Evolutionary conservation across 345 rosid genomes (phyloP).

Genomic region (Clausena lansium): DNA sequence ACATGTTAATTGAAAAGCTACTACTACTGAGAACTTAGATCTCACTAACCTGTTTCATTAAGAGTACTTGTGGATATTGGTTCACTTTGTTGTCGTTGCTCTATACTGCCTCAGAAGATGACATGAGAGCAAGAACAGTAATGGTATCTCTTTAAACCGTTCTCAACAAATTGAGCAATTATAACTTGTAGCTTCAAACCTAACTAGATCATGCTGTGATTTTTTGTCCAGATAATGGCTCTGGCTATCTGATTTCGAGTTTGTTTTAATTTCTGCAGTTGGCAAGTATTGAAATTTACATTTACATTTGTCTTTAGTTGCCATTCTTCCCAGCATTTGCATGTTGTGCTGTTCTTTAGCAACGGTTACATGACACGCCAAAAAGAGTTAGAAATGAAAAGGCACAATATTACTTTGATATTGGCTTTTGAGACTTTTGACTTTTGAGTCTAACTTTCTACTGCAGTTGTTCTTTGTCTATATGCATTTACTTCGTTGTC

Average conservation of each 20-base stretch:
- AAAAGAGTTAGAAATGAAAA: neutral
- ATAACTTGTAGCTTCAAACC: neutral
- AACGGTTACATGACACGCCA: neutral
- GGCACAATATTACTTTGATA: no score
- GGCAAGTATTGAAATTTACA: neutral
- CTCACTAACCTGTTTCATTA: neutral
- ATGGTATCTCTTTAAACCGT: neutral
- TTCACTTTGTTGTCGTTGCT: neutral
- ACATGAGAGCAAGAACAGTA: neutral
- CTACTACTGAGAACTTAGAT: neutral
- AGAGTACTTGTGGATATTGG: neutral
- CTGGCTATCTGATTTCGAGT: neutral
- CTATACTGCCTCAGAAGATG: neutral
- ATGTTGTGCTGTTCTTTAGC: neutral
- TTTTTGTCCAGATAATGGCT: neutral
- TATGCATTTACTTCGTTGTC: no score
- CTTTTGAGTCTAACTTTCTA: no score
- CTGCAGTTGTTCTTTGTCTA: no score
- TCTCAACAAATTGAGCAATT: neutral
- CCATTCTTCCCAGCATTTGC: no score
- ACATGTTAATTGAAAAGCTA: constrained; percentile 8
- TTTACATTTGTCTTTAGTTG: neutral
- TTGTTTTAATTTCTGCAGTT: neutral
- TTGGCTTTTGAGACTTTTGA: neutral
- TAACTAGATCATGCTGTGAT: neutral